Evolutionary conservation across 495 filamentous ascomycete genomes (phyloP), one percentile per base, ranked within the genome.

Genomic region (Apodospora peruviana): DNA sequence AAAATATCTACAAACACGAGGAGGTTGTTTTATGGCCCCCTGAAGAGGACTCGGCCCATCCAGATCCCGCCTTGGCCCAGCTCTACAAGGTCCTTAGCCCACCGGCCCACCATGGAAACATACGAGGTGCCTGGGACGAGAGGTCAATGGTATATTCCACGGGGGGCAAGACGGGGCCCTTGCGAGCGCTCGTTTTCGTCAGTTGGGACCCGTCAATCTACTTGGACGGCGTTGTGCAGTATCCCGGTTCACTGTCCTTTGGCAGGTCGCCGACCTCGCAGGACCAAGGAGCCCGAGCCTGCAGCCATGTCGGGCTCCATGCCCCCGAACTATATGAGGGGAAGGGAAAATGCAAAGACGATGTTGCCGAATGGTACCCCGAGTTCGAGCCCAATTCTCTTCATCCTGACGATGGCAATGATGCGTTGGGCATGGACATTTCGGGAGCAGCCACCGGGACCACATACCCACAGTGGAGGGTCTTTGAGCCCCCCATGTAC

Each of bases 11-110:
- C 48, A 57, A 53, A 12, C 70, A 74, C 37, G 71, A 76, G 27
- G 66, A 68, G 4, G 75, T 81, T 40, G 58, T 64, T 11, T 70
- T 78, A 35, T 88, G 85, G 84, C 85, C 85, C 0, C 70, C 78
- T 1, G 67, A 79, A 18, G 48, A 74, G 18, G 66, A 74, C 4
- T 63, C 71, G 4, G 21, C 47, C 12, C 43, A 41, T 19, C 41
- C 40, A 20, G 52, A 59, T 24, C 44, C 60, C 14, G 61, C 65
- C 14, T 44, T 73, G 22, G 60, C 67, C 40, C 71, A 74, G 40
- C 59, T 88, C 2, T 69, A 78, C 40, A 53, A 65, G 3, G 48
- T 87, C 22, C 70, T 88, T 8, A 85, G 80, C 50, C 81, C 83
- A 2, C 67, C 73, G 2, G 70, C 62, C 12, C 65, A 69, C 22